Percentiles rank a stretch among this genome's conserved stretches.
phyloP scores from a whole-genome alignment of 495 filamentous ascomycete genomes.

The Hypoxylon rickii region DNA sequence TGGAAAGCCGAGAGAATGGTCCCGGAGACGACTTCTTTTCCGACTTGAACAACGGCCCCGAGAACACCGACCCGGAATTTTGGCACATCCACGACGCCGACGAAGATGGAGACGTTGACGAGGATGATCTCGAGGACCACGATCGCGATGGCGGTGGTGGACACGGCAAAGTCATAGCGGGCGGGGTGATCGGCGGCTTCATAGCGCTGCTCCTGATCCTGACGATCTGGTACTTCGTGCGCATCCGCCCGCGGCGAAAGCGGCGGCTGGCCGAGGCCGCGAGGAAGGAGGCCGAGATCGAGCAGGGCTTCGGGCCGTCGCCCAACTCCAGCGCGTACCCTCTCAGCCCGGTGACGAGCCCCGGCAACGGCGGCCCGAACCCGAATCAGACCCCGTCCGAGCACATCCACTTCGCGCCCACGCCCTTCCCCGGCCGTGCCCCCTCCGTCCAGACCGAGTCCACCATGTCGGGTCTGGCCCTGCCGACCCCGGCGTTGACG shows the following conservation, averaged over 20 bases:
- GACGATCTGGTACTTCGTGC: slow-evolving; percentile 20
- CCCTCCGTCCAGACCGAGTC: slow-evolving; percentile 21
- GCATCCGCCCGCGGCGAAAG: slow-evolving; percentile 26
- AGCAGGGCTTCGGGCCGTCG: slow-evolving; percentile 10
- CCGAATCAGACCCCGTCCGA: no score
- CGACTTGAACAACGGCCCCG: not conserved
- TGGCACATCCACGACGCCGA: no score
- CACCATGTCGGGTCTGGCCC: slow-evolving; percentile 27
- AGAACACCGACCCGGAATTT: no score
- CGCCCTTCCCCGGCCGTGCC: slow-evolving; percentile 14
- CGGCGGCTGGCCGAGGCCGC: slow-evolving; percentile 1
- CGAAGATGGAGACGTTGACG: not conserved
- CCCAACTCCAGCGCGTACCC: slow-evolving; percentile 2
- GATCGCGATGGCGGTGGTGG: not conserved
- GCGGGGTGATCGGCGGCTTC: slow-evolving; percentile 21
- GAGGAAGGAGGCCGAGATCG: slow-evolving; percentile 23
- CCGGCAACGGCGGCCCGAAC: not conserved
- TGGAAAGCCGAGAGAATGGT: no score
- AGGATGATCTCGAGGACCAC: slow-evolving; percentile 7
- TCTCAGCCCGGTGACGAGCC: not conserved
- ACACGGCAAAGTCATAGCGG: slow-evolving; percentile 11
- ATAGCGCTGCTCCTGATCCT: slow-evolving; percentile 11
- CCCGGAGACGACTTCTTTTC: no score
- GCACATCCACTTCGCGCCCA: slow-evolving; percentile 14
- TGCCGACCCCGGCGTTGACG: slow-evolving; percentile 24